Evolutionary conservation across 1,284 basidiomycete genomes (phyloP), one percentile per base, ranked within the genome.

Genomic region (Boletus sp.): DNA sequence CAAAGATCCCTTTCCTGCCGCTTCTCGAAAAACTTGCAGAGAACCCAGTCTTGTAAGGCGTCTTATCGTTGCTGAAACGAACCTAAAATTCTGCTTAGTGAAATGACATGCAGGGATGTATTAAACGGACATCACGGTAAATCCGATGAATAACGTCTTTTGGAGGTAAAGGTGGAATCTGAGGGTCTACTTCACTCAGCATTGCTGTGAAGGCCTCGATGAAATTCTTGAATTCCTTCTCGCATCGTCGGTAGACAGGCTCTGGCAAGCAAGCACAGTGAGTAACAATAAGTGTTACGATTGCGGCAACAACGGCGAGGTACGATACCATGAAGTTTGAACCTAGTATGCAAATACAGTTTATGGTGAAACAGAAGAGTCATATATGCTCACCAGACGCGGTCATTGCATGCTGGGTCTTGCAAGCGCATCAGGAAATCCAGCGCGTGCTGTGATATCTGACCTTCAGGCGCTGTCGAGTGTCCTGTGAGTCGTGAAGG

Each of bases 41-140:
- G 34, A 95, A 80, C 5, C 76, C 76, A 4, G 71, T 79, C 70
- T 96, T 95, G 72, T 96, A 96, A 0, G 94, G 94, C 3, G 94
- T 94, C 69, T 92, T 92, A 64, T 94, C 88, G 51, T 92, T 91
- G 60, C 88, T 90, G 67, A 95, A 95, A n/a, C 93, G 81, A 13
- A 94, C 69, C 84, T 91, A 53, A 27, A 46, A 1, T 13, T 23
- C 5, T 29, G n/a, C 16, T 53, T 35, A 47, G 37, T 39, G 19
- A 41, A 44, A 48, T 4, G 10, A 29, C 3, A 5, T 10, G n/a
- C 19, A 22, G 3, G 17, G 13, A 34, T 27, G 13, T 10, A 22
- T 14, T 8, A 19, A 7, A 67, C 83, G 45, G 44, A 91, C 89
- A 63, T 91, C 88, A 44, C 88, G 82, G 58, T 91, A 91, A 30